phyloP scores from a whole-genome alignment of 768 basidiomycete genomes.

The Coprinopsis cinerea region DNA sequence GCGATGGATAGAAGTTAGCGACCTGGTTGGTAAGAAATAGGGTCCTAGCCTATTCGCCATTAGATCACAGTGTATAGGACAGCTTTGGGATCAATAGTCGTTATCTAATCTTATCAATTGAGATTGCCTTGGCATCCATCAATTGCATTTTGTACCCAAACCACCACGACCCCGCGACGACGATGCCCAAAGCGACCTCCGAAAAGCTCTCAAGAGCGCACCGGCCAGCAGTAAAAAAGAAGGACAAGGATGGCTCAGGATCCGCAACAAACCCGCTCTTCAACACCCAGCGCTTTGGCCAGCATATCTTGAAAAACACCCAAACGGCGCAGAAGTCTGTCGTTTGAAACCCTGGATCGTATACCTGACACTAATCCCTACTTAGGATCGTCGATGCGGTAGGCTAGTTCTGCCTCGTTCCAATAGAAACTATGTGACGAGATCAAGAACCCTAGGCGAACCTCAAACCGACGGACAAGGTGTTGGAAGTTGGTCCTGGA shows the following conservation, averaged over 20 bases:
- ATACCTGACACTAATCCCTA: neutral
- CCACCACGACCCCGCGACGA: neutral
- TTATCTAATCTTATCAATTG: conserved; percentile 9
- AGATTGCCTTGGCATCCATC: too few species aligned
- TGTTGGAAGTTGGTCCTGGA: conserved; percentile 96
- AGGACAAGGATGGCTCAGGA: conserved; percentile 35
- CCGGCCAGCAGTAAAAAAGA: conserved; percentile 50
- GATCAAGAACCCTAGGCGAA: conserved; percentile 60
- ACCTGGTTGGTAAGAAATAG: conserved; percentile 45
- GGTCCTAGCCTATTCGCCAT: neutral
- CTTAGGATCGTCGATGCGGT: conserved; percentile 41
- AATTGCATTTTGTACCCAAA: too few species aligned
- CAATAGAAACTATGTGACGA: neutral
- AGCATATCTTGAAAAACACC: conserved; percentile 96
- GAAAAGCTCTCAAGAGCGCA: conserved; percentile 69
- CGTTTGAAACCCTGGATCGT: conserved; percentile 1
- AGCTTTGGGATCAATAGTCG: neutral
- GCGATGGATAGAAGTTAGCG: conserved; percentile 65
- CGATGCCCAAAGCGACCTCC: conserved; percentile 77
- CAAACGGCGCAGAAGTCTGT: conserved; percentile 83
- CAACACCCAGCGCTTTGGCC: conserved; percentile 93
- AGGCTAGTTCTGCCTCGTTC: conserved; percentile 16
- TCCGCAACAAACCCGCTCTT: conserved; percentile 77
- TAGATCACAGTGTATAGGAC: too few species aligned
- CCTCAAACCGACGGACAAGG: conserved; percentile 88